A percentile compares a stretch with the other conserved stretches of the same genome.
phyloP scores from a whole-genome alignment of 2,329 filamentous ascomycete species.

The Pseudogymnoascus verrucosus region DNA sequence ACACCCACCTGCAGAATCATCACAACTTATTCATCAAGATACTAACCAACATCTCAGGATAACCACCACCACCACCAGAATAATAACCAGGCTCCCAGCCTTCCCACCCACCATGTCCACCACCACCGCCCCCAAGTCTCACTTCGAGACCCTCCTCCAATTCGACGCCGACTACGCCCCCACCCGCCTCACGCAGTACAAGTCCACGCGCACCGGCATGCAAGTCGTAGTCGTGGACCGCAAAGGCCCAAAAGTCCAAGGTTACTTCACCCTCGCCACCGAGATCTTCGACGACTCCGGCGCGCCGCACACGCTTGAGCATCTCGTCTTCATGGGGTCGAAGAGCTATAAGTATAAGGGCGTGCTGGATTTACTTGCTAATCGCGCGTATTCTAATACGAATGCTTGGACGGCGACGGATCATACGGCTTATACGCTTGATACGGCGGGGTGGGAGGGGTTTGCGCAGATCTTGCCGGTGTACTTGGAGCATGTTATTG shows the following conservation, averaged over 20 bases:
- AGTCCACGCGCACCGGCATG: slow-evolving; percentile 90
- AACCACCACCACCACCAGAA: not conserved
- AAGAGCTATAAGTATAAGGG: slow-evolving; percentile 92
- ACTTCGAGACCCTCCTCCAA: slow-evolving; percentile 76
- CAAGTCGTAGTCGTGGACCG: slow-evolving; percentile 86
- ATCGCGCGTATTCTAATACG: slow-evolving; percentile 83
- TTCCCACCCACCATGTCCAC: not conserved
- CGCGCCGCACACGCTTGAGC: slow-evolving; percentile 78
- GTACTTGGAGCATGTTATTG: slow-evolving; percentile 87
- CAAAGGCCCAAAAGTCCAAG: slow-evolving; percentile 88
- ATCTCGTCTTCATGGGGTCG: slow-evolving; percentile 82
- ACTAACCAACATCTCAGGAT: not conserved
- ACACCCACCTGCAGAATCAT: not conserved
- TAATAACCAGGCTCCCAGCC: not conserved
- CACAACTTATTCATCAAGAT: not conserved
- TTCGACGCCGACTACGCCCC: slow-evolving; percentile 89
- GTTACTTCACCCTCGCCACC: slow-evolving; percentile 91
- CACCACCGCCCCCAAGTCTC: slow-evolving; percentile 30
- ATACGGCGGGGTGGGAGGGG: slow-evolving; percentile 93
- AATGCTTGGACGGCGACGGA: slow-evolving; percentile 98
- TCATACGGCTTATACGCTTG: slow-evolving; percentile 91
- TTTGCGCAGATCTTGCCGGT: slow-evolving; percentile 92
- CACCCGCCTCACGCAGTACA: slow-evolving; percentile 86
- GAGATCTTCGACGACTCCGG: slow-evolving; percentile 98
- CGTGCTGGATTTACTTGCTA: slow-evolving; percentile 87